Conservation (phyloP, 177 flowering plant genomes). For the Tripterygium wilfordii region DNA sequence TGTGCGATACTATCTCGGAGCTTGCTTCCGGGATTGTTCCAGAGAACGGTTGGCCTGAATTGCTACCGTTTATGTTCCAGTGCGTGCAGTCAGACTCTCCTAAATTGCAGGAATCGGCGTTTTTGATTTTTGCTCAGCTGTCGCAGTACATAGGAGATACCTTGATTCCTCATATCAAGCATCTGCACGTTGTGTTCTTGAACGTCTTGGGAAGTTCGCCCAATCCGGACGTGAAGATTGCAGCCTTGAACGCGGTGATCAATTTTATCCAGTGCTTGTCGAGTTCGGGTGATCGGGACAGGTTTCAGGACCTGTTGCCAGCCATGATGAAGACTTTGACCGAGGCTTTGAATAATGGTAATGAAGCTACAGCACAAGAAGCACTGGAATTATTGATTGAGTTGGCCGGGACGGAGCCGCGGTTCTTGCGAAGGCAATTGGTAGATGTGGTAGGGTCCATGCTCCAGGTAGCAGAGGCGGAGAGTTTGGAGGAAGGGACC, state of each 20-base stretch:
- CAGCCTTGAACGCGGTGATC: conserved; percentile 47
- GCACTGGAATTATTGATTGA: conserved; percentile 61
- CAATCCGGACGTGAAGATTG: conserved; percentile 40
- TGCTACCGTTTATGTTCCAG: conserved; percentile 53
- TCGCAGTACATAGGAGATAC: conserved; percentile 53
- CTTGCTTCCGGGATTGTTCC: conserved; percentile 50
- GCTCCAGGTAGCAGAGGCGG: conserved; percentile 66
- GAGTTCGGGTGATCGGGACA: conserved; percentile 37
- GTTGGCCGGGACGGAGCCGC: conserved; percentile 66
- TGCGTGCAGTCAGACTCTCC: conserved; percentile 42
- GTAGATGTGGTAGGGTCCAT: conserved; percentile 57
- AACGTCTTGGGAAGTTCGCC: conserved; percentile 25
- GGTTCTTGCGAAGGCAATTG: conserved; percentile 51
- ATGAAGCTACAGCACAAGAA: conserved; percentile 63
- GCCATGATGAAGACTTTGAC: conserved; percentile 61
- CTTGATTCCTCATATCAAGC: conserved; percentile 34
- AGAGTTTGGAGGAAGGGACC: conserved; percentile 43
- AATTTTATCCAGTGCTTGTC: conserved; percentile 53
- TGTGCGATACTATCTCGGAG: conserved; percentile 56
- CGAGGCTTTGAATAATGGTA: conserved; percentile 48
- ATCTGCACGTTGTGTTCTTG: conserved; percentile 39
- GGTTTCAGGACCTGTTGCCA: conserved; percentile 63
- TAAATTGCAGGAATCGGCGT: conserved; percentile 46
- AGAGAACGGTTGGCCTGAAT: conserved; percentile 52
- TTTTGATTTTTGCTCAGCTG: conserved; percentile 51